Conservation (phyloP, 2,329 filamentous ascomycete species). For the Fusarium sarcochroum region DNA sequence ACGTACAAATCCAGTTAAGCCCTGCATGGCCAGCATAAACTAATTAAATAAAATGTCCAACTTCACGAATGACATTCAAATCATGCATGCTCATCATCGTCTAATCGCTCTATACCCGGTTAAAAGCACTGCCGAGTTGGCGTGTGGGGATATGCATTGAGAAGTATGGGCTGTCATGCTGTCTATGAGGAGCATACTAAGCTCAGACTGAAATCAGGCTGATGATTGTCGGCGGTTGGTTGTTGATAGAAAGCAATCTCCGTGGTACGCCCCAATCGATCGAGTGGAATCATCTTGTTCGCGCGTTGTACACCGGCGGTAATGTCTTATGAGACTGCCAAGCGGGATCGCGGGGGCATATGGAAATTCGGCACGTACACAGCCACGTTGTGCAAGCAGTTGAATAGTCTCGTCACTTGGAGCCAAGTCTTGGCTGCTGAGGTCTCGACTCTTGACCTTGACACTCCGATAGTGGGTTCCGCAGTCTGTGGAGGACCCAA, state of each 20-base stretch:
- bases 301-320: conserved; percentile 27
- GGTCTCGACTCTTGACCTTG: conserved; percentile 45
- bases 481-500: conserved; percentile 15
- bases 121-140: conserved; percentile 10
- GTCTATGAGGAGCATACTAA: no score
- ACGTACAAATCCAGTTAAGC: conserved; percentile 19
- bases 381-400: conserved; percentile 32
- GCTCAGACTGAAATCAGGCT: no score
- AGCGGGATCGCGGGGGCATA: conserved; percentile 39
- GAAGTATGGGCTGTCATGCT: no score
- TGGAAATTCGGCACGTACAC: conserved; percentile 45
- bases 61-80: conserved; percentile 21
- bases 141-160: neutral
- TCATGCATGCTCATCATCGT: neutral
- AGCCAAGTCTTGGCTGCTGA: conserved; percentile 50
- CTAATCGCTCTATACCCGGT: conserved; percentile 21
- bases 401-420: conserved; percentile 35
- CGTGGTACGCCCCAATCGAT: conserved; percentile 6
- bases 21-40: conserved; percentile 7
- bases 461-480: conserved; percentile 36
- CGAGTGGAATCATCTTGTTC: conserved; percentile 16
- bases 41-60: conserved; percentile 1
- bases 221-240: neutral
- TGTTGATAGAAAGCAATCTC: conserved; percentile 11
- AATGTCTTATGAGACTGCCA: conserved; percentile 39